These are phyloP conservation scores for Sporothrix pallida DNA, from an alignment of 2,329 filamentous ascomycete species.

Conservation along the genomic window DNA sequence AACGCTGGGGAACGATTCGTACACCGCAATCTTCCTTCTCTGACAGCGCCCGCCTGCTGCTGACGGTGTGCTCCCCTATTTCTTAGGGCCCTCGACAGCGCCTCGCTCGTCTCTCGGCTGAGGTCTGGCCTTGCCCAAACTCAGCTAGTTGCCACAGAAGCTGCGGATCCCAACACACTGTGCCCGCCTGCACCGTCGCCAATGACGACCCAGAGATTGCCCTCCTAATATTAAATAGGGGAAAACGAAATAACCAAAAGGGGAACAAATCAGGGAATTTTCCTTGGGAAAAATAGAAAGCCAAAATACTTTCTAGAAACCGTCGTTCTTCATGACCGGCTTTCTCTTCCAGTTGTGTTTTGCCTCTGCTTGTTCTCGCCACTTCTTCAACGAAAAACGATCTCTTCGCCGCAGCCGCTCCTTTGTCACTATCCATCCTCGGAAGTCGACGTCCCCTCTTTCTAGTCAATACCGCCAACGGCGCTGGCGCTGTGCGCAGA, in stretches of 20 bases:
- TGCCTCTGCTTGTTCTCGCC: constrained; percentile 53
- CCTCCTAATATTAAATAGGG: constrained; percentile 36
- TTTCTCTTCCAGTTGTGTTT: constrained; percentile 56
- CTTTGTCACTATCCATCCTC: constrained; percentile 49
- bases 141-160: constrained; percentile 36
- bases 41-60: constrained; percentile 23
- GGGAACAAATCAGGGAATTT: constrained; percentile 20
- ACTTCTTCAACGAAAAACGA: constrained; percentile 54
- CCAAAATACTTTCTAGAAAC: constrained; percentile 24
- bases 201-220: constrained; percentile 36
- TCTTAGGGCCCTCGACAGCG: constrained; percentile 21
- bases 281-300: neutral
- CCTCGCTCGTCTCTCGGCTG: constrained; percentile 18
- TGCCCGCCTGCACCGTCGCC: constrained; percentile 32
- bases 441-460: constrained; percentile 49
- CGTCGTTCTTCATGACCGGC: constrained; percentile 52
- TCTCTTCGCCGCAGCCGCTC: constrained; percentile 51
- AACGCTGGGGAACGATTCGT: constrained; percentile 26
- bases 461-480: constrained; percentile 44
- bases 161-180: constrained; percentile 34
- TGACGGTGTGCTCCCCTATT: neutral
- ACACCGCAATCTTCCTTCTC: constrained; percentile 35
- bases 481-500: constrained; percentile 45
- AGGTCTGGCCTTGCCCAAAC: constrained; percentile 33
- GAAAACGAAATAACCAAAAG: constrained; percentile 32